Conservation (phyloP, 2,329 filamentous ascomycete genomes). For the Ophiocordyceps camponoti-saundersi region DNA sequence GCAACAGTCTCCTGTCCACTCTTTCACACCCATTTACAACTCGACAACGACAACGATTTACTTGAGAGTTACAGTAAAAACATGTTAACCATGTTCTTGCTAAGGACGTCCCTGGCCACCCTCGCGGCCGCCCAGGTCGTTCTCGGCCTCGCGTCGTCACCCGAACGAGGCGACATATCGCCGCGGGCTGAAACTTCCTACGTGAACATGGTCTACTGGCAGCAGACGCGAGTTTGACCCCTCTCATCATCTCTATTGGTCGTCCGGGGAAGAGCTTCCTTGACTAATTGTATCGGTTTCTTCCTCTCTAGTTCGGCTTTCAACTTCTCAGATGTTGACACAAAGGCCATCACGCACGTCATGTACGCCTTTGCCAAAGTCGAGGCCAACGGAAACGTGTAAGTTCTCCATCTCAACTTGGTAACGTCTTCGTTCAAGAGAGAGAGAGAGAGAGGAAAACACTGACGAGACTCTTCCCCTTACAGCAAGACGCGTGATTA, state of each 20-base stretch:
- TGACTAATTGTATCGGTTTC: no score
- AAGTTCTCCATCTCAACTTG: neutral
- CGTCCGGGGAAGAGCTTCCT: no score
- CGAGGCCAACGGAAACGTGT: neutral
- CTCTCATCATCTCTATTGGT: no score
- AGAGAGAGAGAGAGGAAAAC: no score
- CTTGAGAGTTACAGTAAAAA: no score
- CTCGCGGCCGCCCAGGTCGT: neutral
- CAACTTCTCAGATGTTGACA: neutral
- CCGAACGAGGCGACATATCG: neutral
- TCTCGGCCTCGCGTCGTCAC: neutral
- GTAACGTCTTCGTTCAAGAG: neutral
- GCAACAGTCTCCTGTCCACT: neutral
- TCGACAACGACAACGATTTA: no score
- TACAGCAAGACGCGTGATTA: neutral
- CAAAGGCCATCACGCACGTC: neutral
- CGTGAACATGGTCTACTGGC: neutral
- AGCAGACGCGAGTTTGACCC: neutral
- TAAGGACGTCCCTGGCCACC: neutral
- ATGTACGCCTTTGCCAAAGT: constrained; percentile 1
- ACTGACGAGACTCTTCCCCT: neutral
- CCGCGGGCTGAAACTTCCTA: neutral
- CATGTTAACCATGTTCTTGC: neutral
- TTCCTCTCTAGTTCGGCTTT: no score
- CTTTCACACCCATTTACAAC: no score